phyloP scores from a whole-genome alignment of 768 basidiomycete species.

The Pleurotus giganteus region DNA sequence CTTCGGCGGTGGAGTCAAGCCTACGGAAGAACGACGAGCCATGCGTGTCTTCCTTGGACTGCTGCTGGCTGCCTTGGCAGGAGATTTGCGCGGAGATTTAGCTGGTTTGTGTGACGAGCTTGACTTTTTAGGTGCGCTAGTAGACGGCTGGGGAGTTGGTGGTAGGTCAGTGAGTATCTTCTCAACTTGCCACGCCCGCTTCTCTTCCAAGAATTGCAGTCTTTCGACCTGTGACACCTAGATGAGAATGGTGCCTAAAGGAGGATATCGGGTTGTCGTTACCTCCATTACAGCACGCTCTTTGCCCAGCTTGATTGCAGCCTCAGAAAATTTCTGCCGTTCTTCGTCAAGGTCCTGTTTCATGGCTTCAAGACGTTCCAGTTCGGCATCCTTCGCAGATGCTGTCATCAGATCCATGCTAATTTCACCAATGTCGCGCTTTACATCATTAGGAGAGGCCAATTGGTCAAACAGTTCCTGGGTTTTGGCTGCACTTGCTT shows the following conservation, averaged over 20 bases:
- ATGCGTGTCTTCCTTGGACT: constrained; percentile 46
- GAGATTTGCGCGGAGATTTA: constrained; percentile 43
- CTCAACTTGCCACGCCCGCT: constrained; percentile 69
- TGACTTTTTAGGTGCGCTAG: constrained; percentile 17
- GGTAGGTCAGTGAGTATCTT: constrained; percentile 59
- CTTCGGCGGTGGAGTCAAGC: constrained; percentile 23
- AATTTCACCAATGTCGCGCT: constrained; percentile 36
- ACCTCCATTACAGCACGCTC: constrained; percentile 72
- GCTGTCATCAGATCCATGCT: constrained; percentile 52
- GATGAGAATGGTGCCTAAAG: constrained; percentile 9
- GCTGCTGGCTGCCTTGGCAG: constrained; percentile 42
- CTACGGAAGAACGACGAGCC: constrained; percentile 43
- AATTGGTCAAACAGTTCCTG: constrained; percentile 58
- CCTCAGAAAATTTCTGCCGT: constrained; percentile 60
- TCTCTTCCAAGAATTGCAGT: constrained; percentile 62
- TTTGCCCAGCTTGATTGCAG: constrained; percentile 58
- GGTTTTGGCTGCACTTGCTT: constrained; percentile 39
- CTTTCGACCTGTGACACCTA: constrained; percentile 51
- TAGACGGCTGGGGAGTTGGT: constrained; percentile 36
- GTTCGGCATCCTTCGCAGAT: constrained; percentile 54
- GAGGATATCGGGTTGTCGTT: constrained; percentile 9
- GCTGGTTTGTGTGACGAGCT: constrained; percentile 25
- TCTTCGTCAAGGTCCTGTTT: constrained; percentile 63
- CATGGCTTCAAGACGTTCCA: constrained; percentile 49
- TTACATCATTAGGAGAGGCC: constrained; percentile 26